These are phyloP conservation scores for Ziziphus jujuba DNA, from an alignment of 306 rosid genomes.

Conservation along the genomic window DNA sequence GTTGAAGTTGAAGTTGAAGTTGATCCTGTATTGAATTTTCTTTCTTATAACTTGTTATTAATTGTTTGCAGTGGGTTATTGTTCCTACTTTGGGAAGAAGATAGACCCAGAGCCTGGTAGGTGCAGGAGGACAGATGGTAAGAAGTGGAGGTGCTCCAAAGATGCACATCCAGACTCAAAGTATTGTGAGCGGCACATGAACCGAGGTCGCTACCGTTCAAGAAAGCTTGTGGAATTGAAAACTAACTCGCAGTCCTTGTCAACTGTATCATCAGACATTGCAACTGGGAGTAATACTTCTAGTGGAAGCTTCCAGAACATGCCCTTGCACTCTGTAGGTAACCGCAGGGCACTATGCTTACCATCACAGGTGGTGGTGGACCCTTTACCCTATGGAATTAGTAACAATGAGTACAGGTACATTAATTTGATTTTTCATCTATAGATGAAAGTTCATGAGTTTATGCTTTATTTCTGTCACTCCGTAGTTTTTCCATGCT, in stretches of 20 bases:
- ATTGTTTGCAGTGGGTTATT: constrained; percentile 52
- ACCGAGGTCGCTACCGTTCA: constrained; percentile 84
- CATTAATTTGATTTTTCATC: too few relatives aligned
- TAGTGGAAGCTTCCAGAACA: constrained; percentile 38
- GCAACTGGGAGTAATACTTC: constrained; percentile 22
- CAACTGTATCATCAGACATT: constrained; percentile 42
- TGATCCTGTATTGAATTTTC: background rate
- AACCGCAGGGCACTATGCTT: constrained; percentile 12
- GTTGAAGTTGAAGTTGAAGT: background rate
- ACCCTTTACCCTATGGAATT: constrained; percentile 16
- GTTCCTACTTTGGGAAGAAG: constrained; percentile 65
- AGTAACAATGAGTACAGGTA: constrained; percentile 22
- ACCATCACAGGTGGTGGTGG: constrained; percentile 20
- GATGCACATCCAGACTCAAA: constrained; percentile 76
- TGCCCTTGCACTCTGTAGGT: constrained; percentile 14
- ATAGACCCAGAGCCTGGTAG: constrained; percentile 81
- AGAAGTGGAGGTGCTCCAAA: constrained; percentile 76
- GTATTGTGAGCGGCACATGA: constrained; percentile 84
- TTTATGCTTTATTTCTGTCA: background rate
- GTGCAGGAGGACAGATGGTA: constrained; percentile 80
- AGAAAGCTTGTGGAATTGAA: constrained; percentile 93
- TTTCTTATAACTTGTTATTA: background rate
- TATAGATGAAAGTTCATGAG: background rate
- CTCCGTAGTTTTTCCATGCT: background rate
- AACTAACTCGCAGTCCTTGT: constrained; percentile 41